Evolutionary conservation across 371 early-diverging fungal genomes (phyloP), one percentile per base, ranked within the genome.

Genomic region (Mortierella sp.): DNA sequence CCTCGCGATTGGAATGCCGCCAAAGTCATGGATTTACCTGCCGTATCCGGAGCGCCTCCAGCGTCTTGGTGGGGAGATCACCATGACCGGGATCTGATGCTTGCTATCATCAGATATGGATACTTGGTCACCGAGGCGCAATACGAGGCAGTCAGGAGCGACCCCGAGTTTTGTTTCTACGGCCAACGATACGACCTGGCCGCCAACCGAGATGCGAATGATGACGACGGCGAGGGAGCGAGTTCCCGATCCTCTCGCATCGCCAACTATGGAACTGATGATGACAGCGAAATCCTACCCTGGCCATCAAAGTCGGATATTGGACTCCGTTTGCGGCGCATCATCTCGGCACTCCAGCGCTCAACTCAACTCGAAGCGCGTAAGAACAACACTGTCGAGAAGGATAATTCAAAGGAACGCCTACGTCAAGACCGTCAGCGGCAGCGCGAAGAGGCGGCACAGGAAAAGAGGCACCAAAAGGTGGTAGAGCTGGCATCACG

Each of bases 91-190:
- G 95, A 95, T 82, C 77, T 97, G 40, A 77, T 96, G 78, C 86
- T 96, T 50, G 96, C 96, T 48, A 95, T 95, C 37, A 90, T 91
- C 77, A 95, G 93, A 72, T 93, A 96, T 77, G 97, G 97, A 4
- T 97, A 96, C 82, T 75, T 86, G 40, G 86, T 86, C 24, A 86
- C 86, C 0, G 86, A 86, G 54, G 93, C 93, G 71, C 93, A 95
- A 83, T 93, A 94, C 59, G 88, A 89, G 26, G 88, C 91, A 24
- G 92, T 95, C 83, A 90, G 94, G 37, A 90, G 89, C 46, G 96
- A 96, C 72, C 91, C 91, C 2, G 95, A 94, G 67, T 92, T 96
- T 46, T 90, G 91, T 72, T 96, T 95, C 74, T 92, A 90, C 80
- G 90, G 92, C 37, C 86, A 88, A 67, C 89, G 88, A 55, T 92